These are phyloP conservation scores for Gloeopeniophorella convolvens DNA, from an alignment of 768 basidiomycete species.

Conservation along the genomic window DNA sequence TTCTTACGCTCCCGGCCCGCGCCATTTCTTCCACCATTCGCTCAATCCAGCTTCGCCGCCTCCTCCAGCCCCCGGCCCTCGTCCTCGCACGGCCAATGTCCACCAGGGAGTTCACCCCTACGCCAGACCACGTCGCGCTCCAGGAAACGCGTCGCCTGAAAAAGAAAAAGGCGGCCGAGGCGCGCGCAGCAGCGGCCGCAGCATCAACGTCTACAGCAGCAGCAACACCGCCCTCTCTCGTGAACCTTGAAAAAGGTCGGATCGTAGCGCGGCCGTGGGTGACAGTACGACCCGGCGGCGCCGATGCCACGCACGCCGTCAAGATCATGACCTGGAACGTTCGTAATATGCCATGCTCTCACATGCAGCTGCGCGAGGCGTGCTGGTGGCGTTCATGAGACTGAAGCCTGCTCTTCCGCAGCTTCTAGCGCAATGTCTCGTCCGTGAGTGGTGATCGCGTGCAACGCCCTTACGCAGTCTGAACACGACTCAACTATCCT, in stretches of 20 bases:
- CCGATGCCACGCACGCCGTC: conserved; percentile 22
- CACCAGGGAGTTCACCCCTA: conserved; percentile 29
- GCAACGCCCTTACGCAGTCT: not conserved
- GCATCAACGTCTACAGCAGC: not conserved
- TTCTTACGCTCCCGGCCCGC: no score
- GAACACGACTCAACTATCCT: not conserved
- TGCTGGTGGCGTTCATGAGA: not conserved
- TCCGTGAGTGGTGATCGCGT: conserved; percentile 48
- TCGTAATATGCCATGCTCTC: conserved; percentile 30
- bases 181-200: conserved; percentile 1
- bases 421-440: conserved; percentile 73
- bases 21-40: no score
- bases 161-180: conserved; percentile 37
- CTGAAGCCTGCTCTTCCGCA: conserved; percentile 26
- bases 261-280: conserved; percentile 36
- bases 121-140: conserved; percentile 51
- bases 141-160: conserved; percentile 37
- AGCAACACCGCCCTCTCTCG: conserved; percentile 19
- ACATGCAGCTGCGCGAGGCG: conserved; percentile 13
- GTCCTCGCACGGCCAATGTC: not conserved
- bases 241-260: conserved; percentile 18
- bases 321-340: conserved; percentile 84
- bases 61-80: not conserved
- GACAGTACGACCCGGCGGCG: conserved; percentile 17
- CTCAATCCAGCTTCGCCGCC: no score